Evolutionary conservation across 768 basidiomycete genomes (phyloP).

Genomic region (Boletus rubescentipes): DNA sequence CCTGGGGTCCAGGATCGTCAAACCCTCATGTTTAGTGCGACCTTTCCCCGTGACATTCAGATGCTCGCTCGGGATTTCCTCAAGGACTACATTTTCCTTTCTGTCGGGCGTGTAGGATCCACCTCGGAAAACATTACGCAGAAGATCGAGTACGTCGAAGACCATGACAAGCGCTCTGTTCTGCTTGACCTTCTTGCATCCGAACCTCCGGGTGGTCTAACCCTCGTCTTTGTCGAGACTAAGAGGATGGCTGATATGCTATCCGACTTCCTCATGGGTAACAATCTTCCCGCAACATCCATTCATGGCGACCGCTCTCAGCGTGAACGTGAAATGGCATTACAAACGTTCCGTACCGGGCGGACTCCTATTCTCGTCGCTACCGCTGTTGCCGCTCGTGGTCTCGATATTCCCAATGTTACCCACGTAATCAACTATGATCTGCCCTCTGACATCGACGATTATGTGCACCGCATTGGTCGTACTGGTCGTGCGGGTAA

Average conservation of each 20-base stretch:
- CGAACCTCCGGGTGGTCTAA: slow-evolving; percentile 68
- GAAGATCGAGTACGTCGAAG: slow-evolving; percentile 98
- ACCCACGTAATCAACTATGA: slow-evolving; percentile 99
- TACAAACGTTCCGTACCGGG: slow-evolving; percentile 93
- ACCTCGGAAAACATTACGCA: slow-evolving; percentile 99
- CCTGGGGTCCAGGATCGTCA: slow-evolving; percentile 89
- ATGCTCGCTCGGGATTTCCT: slow-evolving; percentile 94
- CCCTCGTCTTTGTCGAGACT: slow-evolving; percentile 98
- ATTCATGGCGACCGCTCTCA: slow-evolving; percentile 99
- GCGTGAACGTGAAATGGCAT: slow-evolving; percentile 93
- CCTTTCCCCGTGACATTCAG: slow-evolving; percentile 99
- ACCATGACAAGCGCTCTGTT: slow-evolving; percentile 94
- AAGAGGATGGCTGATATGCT: slow-evolving; percentile 99
- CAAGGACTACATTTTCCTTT: slow-evolving; percentile 98
- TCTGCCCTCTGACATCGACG: slow-evolving; percentile 95
- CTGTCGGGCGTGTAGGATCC: slow-evolving; percentile 96
- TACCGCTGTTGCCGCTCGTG: slow-evolving; percentile 98
- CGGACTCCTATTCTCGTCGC: slow-evolving; percentile 96
- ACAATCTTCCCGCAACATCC: slow-evolving; percentile 86
- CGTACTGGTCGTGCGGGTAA: slow-evolving; percentile 99
- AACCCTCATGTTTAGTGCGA: slow-evolving; percentile 99
- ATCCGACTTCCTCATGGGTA: slow-evolving; percentile 88
- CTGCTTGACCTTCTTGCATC: slow-evolving; percentile 91
- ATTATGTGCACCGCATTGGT: slow-evolving; percentile 98
- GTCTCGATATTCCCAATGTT: slow-evolving; percentile 98